phyloP scores from a whole-genome alignment of 805 yeast species.

The Ogataea chonburiensis region DNA sequence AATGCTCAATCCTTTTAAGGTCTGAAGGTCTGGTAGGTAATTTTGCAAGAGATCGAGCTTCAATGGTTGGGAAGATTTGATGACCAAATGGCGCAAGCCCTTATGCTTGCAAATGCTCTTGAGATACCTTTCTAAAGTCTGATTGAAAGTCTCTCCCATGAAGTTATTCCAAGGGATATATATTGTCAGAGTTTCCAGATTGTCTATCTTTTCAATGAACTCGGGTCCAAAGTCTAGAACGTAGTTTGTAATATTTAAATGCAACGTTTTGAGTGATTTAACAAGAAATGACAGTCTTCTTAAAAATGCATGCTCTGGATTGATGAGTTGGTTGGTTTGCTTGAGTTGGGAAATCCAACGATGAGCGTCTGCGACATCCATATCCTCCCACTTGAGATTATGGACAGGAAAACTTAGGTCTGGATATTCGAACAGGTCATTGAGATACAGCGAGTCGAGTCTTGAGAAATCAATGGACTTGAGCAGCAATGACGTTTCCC shows the following conservation, averaged over 20 bases:
- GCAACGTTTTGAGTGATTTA: slow-evolving; percentile 14
- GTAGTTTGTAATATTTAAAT: slow-evolving; percentile 24
- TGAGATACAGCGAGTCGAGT: slow-evolving; percentile 19
- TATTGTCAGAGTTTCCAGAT: slow-evolving; percentile 21
- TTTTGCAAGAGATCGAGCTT: background rate
- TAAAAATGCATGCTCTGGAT: slow-evolving; percentile 10
- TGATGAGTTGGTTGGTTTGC: background rate
- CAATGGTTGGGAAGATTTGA: slow-evolving; percentile 1
- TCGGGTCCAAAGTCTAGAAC: slow-evolving; percentile 1
- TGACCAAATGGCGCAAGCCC: background rate
- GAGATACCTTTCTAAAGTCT: background rate
- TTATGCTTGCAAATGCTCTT: slow-evolving; percentile 1
- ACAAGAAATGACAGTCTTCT: slow-evolving; percentile 14
- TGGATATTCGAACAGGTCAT: slow-evolving; percentile 21
- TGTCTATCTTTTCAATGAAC: slow-evolving; percentile 12
- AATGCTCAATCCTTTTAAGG: slow-evolving; percentile 1
- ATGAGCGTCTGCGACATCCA: slow-evolving; percentile 17
- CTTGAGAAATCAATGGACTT: slow-evolving; percentile 16
- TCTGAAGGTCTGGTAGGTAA: background rate
- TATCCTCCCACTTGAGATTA: slow-evolving; percentile 12
- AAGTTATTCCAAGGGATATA: slow-evolving; percentile 16
- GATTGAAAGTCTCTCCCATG: slow-evolving; percentile 3
- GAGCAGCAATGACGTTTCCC: slow-evolving; percentile 16
- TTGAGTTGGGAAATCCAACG: slow-evolving; percentile 8
- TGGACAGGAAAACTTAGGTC: background rate